phyloP scores from a whole-genome alignment of 2,329 filamentous ascomycete genomes.

The Aureobasidium leucospermi region DNA sequence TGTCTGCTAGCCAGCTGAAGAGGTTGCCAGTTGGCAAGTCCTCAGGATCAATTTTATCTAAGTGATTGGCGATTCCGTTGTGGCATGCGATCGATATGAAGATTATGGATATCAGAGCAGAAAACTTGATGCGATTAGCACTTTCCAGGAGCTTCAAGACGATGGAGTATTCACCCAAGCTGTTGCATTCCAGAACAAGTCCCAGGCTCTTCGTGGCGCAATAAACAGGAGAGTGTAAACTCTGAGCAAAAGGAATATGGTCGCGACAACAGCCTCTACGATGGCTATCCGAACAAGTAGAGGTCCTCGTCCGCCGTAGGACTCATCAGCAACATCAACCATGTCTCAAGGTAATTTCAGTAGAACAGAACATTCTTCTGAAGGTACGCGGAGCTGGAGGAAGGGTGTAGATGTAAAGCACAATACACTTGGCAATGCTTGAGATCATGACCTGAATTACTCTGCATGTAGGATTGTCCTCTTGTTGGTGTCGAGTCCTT shows the following conservation, averaged over 20 bases:
- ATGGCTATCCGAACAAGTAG: neutral
- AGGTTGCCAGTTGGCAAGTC: neutral
- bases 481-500: neutral
- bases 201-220: neutral
- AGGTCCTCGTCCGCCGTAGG: slow-evolving; percentile 1
- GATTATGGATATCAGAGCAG: neutral
- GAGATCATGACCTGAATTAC: neutral
- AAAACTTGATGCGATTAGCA: neutral
- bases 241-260: neutral
- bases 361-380: neutral
- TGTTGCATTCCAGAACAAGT: neutral
- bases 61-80: slow-evolving; percentile 1
- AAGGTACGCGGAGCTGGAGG: no score
- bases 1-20: slow-evolving; percentile 1
- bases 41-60: neutral
- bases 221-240: neutral
- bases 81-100: neutral
- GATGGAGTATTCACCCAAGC: neutral
- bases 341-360: neutral
- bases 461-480: no score
- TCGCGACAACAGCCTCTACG: neutral
- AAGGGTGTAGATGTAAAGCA: no score
- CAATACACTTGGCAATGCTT: neutral
- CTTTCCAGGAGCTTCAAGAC: no score
- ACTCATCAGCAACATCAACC: neutral